Conservation (phyloP, 768 basidiomycete species). For the Tremella fuciformis region DNA sequence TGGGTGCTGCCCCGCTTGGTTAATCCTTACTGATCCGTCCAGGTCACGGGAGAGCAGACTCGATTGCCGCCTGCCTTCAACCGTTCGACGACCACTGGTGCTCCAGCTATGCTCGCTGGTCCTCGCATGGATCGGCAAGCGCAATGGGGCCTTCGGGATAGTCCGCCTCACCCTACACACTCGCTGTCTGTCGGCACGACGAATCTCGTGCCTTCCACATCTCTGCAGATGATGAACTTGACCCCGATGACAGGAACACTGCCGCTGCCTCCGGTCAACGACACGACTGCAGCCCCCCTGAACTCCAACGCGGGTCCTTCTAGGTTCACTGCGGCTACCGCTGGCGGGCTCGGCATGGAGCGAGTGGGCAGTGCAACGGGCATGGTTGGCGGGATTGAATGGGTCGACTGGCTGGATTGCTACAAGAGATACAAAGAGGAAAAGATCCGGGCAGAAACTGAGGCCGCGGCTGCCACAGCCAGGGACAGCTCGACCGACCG, state of each 20-base stretch:
- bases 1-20: background rate
- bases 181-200: background rate
- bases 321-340: slow-evolving; percentile 8
- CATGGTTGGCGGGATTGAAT: slow-evolving; percentile 52
- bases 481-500: slow-evolving; percentile 6
- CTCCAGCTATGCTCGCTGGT: slow-evolving; percentile 40
- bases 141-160: slow-evolving; percentile 24
- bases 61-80: slow-evolving; percentile 36
- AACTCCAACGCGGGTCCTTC: slow-evolving; percentile 25
- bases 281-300: background rate
- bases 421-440: slow-evolving; percentile 54
- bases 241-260: background rate
- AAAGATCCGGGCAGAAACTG: slow-evolving; percentile 51
- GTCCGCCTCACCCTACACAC: background rate
- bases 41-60: slow-evolving; percentile 4
- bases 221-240: background rate
- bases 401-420: slow-evolving; percentile 56
- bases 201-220: slow-evolving; percentile 14
- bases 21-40: too few relatives aligned
- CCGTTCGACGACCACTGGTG: slow-evolving; percentile 36
- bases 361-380: slow-evolving; percentile 25
- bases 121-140: slow-evolving; percentile 25
- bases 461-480: slow-evolving; percentile 4
- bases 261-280: background rate
- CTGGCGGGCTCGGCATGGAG: slow-evolving; percentile 23